A percentile compares a stretch with the other conserved stretches of the same genome.
Evolutionary conservation across 1,284 basidiomycete species (phyloP).

Genomic region (Microbotryum intermedium): DNA sequence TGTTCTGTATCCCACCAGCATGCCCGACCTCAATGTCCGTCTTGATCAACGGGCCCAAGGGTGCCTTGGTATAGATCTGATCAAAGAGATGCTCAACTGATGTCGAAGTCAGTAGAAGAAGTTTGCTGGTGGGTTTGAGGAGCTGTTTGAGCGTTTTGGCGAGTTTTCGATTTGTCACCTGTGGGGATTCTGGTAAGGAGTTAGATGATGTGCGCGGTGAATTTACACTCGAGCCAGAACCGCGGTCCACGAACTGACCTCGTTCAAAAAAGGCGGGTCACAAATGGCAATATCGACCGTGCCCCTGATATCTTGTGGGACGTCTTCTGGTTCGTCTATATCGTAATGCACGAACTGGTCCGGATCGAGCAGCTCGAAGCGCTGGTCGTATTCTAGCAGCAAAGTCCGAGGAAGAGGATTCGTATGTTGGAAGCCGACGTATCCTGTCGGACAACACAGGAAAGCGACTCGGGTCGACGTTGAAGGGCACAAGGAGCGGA

Average conservation of each 20-base stretch:
- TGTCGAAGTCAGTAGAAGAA: constrained; percentile 34
- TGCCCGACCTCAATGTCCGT: constrained; percentile 19
- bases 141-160: constrained; percentile 24
- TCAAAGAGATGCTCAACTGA: constrained; percentile 23
- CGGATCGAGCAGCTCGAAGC: constrained; percentile 34
- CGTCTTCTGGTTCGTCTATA: constrained; percentile 33
- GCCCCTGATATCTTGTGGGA: constrained; percentile 28
- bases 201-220: not conserved
- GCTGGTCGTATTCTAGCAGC: constrained; percentile 35
- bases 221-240: not conserved
- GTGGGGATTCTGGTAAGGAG: not conserved
- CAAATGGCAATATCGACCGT: constrained; percentile 35
- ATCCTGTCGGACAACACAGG: constrained; percentile 39
- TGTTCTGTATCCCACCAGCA: constrained; percentile 26
- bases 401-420: constrained; percentile 25
- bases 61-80: constrained; percentile 17
- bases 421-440: constrained; percentile 37
- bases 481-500: constrained; percentile 23
- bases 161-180: constrained; percentile 33
- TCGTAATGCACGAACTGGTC: constrained; percentile 36
- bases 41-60: constrained; percentile 13
- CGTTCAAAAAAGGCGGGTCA: constrained; percentile 38
- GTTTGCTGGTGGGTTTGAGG: constrained; percentile 24
- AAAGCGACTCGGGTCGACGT: constrained; percentile 32
- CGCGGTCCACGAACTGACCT: constrained; percentile 16